Evolutionary conservation across 2,329 filamentous ascomycete species (phyloP), one percentile per base, ranked within the genome.

Genomic region (Trichoderma asperellum): DNA sequence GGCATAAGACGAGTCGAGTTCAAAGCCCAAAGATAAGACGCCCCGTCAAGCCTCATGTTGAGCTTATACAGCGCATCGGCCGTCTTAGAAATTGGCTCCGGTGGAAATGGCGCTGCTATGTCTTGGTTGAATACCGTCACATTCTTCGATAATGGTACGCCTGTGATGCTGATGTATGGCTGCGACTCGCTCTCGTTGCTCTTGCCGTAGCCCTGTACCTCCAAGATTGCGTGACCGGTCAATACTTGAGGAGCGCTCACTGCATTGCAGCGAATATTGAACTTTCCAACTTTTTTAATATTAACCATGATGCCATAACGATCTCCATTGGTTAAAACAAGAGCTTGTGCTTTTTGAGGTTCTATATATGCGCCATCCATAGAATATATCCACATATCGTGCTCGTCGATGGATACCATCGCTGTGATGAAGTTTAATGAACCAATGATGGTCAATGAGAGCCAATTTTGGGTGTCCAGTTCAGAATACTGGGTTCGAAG

Each of bases 391-490:
- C 81, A 87, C 77, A 88, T 79, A 24, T 83, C 79, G 65, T 86
- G 83, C 68, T 83, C 82, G 73, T 88, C 86, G 60, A 88, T 84
- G 35, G 84, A 83, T 21, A 81, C 81, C 6, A 79, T 72, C 2
- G 80, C 79, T 0, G 81, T 83, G 59, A 83, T 76, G 32, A 86
- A 81, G 62, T 83, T 81, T 61, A 84, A 80, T 2, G 84, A 79
- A n/a, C 81, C 84, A 68, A 89, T 82, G n/a, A 88, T 74, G 71
- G 88, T 83, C 16, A 89, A 77, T 8, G 85, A 85, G 0, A 84
- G 74, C 86, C 86, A 89, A 40, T 78, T 74, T 4, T 74, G 70
- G 0, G 52, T 16, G 2, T 21, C 0, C 3, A 74, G 68, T 43
- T 43, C 16, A 32, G 63, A 37, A 1, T 68, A 49, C 7, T 55